These are phyloP conservation scores for Uromyces viciae-fabae DNA, from an alignment of 1,284 basidiomycete genomes.

Conservation along the genomic window DNA sequence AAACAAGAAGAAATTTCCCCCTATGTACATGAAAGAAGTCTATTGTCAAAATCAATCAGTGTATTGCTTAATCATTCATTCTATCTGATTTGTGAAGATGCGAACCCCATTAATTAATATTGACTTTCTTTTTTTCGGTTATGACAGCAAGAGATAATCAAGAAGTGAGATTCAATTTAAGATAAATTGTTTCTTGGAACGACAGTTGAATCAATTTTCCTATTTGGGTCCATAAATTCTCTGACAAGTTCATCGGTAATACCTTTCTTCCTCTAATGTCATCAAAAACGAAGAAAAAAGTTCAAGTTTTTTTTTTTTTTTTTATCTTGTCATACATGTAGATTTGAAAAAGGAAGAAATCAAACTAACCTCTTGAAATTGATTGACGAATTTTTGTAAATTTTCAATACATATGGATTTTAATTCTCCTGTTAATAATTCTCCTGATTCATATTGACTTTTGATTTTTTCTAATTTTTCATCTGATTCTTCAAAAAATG, in stretches of 20 bases:
- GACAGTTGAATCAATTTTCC: slow-evolving; percentile 67
- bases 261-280: slow-evolving; percentile 67
- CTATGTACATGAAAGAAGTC: too few relatives aligned
- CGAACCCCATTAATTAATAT: too few relatives aligned
- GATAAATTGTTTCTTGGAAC: slow-evolving; percentile 6
- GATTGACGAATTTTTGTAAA: slow-evolving; percentile 76
- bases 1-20: too few relatives aligned
- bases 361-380: slow-evolving; percentile 74
- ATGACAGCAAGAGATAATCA: too few relatives aligned
- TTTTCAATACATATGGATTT: slow-evolving; percentile 83
- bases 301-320: neutral
- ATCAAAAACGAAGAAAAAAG: neutral
- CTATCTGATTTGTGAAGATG: too few relatives aligned
- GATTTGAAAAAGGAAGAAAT: neutral
- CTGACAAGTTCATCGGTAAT: slow-evolving; percentile 75
- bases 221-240: slow-evolving; percentile 75
- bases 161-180: too few relatives aligned
- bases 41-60: too few relatives aligned
- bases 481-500: slow-evolving; percentile 37
- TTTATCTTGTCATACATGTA: slow-evolving; percentile 15
- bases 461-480: slow-evolving; percentile 15
- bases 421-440: slow-evolving; percentile 82
- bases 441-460: slow-evolving; percentile 85
- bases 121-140: too few relatives aligned
- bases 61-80: too few relatives aligned